These are phyloP conservation scores for Lactarius psammicola DNA, from an alignment of 768 basidiomycete genomes.

Conservation along the genomic window DNA sequence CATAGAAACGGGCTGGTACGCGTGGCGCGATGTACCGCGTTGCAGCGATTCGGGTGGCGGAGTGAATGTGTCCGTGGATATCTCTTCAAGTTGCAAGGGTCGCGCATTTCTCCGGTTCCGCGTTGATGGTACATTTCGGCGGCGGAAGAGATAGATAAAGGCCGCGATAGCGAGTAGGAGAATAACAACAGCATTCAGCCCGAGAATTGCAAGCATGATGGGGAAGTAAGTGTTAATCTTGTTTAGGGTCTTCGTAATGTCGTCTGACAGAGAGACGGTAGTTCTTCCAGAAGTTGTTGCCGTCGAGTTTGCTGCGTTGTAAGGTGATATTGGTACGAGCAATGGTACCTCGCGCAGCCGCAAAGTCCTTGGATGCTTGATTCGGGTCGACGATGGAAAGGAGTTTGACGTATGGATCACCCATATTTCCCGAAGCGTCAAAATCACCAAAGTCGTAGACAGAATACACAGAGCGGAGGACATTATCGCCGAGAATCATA, in stretches of 20 bases:
- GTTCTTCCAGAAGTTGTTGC: slow-evolving; percentile 41
- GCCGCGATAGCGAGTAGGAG: slow-evolving; percentile 55
- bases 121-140: slow-evolving; percentile 38
- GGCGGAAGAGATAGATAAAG: slow-evolving; percentile 51
- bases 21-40: slow-evolving; percentile 37
- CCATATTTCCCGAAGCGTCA: slow-evolving; percentile 59
- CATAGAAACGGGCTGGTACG: slow-evolving; percentile 75
- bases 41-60: slow-evolving; percentile 22
- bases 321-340: slow-evolving; percentile 68
- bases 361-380: slow-evolving; percentile 70
- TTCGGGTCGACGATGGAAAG: slow-evolving; percentile 67
- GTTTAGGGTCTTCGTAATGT: slow-evolving; percentile 58
- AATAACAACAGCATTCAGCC: slow-evolving; percentile 71
- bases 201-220: slow-evolving; percentile 71
- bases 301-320: slow-evolving; percentile 46
- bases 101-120: slow-evolving; percentile 42
- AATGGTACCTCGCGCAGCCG: slow-evolving; percentile 60
- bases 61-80: slow-evolving; percentile 26
- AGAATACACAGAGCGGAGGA: slow-evolving; percentile 78
- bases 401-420: slow-evolving; percentile 75
- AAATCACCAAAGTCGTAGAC: slow-evolving; percentile 86
- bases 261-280: slow-evolving; percentile 54
- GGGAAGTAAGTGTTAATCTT: slow-evolving; percentile 66
- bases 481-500: slow-evolving; percentile 80
- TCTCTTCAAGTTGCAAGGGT: slow-evolving; percentile 56